These are phyloP conservation scores for Cladosporium sp. DNA, from an alignment of 2,329 filamentous ascomycete species.

Conservation along the genomic window DNA sequence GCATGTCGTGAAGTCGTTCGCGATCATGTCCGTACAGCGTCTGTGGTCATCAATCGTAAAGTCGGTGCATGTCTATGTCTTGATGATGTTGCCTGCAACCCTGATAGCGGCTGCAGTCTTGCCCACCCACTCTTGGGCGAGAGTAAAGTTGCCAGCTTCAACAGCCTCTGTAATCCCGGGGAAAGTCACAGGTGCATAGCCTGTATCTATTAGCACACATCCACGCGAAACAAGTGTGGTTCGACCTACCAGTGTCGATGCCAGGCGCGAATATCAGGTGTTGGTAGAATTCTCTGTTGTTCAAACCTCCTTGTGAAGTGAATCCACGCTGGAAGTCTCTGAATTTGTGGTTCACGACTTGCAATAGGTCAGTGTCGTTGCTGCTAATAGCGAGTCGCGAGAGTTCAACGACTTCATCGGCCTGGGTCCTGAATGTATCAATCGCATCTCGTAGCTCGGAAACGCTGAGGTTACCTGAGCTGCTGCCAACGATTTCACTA, in stretches of 20 bases:
- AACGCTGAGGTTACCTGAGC: slow-evolving; percentile 44
- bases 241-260: slow-evolving; percentile 31
- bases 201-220: not conserved
- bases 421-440: slow-evolving; percentile 46
- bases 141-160: slow-evolving; percentile 19
- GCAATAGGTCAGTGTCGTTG: slow-evolving; percentile 28
- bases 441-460: slow-evolving; percentile 29
- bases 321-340: slow-evolving; percentile 45
- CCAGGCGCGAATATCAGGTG: slow-evolving; percentile 47
- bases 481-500: slow-evolving; percentile 34
- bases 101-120: slow-evolving; percentile 19
- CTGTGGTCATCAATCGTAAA: too few relatives aligned
- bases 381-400: slow-evolving; percentile 15
- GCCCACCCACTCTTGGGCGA: slow-evolving; percentile 18
- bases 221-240: too few relatives aligned
- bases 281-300: slow-evolving; percentile 43
- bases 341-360: slow-evolving; percentile 42
- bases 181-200: slow-evolving; percentile 69
- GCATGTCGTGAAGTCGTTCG: not conserved
- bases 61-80: slow-evolving; percentile 12
- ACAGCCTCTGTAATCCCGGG: slow-evolving; percentile 55
- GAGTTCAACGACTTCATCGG: slow-evolving; percentile 28
- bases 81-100: slow-evolving; percentile 19
- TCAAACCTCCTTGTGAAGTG: slow-evolving; percentile 43
- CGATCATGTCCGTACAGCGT: too few relatives aligned